Conservation (phyloP, 139 green algal genomes). For the Bryopsis sp. region DNA sequence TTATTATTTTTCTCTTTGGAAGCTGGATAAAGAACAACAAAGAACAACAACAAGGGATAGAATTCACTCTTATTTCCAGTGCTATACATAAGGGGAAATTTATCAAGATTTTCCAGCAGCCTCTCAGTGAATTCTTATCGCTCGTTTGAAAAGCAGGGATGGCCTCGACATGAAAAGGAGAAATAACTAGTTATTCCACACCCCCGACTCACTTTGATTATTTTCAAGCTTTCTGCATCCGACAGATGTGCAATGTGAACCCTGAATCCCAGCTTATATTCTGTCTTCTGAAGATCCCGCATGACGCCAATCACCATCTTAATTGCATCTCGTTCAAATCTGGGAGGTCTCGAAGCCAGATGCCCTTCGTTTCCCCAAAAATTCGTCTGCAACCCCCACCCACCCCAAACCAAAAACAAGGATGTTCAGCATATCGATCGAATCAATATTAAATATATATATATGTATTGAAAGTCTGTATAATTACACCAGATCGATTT, state of each 20-base stretch:
- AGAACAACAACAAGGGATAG: background rate
- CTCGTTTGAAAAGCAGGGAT: background rate
- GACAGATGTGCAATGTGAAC: constrained; percentile 75
- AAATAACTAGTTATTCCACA: no score
- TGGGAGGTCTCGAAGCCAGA: constrained; percentile 52
- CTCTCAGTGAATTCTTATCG: background rate
- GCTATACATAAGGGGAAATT: background rate
- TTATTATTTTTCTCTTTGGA: background rate
- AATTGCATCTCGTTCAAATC: constrained; percentile 64
- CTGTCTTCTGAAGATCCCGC: constrained; percentile 25
- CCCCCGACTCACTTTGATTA: constrained; percentile 42
- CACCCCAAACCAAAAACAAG: background rate
- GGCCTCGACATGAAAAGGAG: background rate
- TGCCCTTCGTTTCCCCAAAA: constrained; percentile 61
- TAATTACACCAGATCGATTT: background rate
- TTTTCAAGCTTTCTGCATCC: constrained; percentile 32
- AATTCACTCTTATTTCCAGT: background rate
- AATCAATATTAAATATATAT: background rate
- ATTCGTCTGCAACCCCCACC: no score
- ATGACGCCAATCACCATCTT: constrained; percentile 49
- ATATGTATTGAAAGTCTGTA: background rate
- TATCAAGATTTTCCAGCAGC: background rate
- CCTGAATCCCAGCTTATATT: constrained; percentile 36
- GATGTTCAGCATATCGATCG: background rate
- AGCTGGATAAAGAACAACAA: background rate